A percentile compares a stretch with the other conserved stretches of the same genome.
Conservation (phyloP, 495 filamentous ascomycete genomes). For the Penicillium fimorum region DNA sequence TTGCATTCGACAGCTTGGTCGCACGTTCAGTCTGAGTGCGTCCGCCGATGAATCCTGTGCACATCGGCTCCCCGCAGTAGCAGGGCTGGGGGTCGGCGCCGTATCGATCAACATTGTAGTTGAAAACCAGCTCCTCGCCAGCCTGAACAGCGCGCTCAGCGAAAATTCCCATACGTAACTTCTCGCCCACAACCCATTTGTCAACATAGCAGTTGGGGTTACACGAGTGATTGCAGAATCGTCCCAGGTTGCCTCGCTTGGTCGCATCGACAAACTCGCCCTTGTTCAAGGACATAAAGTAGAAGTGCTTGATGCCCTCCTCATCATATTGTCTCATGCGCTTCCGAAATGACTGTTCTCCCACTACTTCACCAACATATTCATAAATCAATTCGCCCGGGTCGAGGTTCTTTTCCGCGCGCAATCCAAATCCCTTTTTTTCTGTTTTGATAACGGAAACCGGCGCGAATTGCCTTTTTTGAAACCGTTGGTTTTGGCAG, state of each 20-base stretch:
- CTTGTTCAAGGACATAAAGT: constrained; percentile 98
- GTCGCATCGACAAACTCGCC: constrained; percentile 98
- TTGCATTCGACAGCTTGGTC: constrained; percentile 85
- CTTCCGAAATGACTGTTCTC: constrained; percentile 79
- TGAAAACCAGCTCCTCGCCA: constrained; percentile 98
- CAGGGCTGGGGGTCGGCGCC: constrained; percentile 95
- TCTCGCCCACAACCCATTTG: constrained; percentile 99
- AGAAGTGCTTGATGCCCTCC: constrained; percentile 97
- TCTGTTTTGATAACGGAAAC: constrained; percentile 96
- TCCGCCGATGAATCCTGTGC: constrained; percentile 93
- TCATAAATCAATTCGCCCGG: constrained; percentile 92
- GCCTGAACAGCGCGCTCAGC: constrained; percentile 80
- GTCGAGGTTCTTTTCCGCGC: constrained; percentile 72
- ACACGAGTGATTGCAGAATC: constrained; percentile 99
- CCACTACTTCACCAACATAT: constrained; percentile 98
- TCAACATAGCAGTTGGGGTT: constrained; percentile 99
- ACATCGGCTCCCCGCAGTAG: constrained; percentile 94
- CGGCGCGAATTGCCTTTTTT: constrained; percentile 81
- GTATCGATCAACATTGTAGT: constrained; percentile 99
- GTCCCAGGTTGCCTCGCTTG: constrained; percentile 90
- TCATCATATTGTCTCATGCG: constrained; percentile 90
- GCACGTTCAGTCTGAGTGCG: constrained; percentile 96
- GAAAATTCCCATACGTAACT: constrained; percentile 98
- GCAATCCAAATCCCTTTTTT: constrained; percentile 92
- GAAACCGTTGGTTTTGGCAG: constrained; percentile 95